phyloP scores from a whole-genome alignment of 2,329 filamentous ascomycete genomes.

The Aspergillus pseudoglaucus region DNA sequence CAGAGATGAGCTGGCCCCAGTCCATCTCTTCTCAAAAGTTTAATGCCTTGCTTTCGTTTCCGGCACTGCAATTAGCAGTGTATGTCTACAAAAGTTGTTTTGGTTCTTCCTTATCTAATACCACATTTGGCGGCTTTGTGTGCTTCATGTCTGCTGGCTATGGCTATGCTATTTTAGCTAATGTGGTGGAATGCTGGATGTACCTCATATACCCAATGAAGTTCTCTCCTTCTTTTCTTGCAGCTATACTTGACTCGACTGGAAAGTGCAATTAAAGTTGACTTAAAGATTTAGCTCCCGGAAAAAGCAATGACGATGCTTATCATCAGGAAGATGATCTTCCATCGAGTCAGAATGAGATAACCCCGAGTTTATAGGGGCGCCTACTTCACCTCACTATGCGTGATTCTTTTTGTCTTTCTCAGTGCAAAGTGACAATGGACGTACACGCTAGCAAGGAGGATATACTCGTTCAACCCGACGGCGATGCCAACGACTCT shows the following conservation, averaged over 20 bases:
- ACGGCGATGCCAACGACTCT: no score
- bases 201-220: neutral
- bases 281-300: neutral
- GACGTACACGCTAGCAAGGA: no score
- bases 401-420: no score
- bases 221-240: neutral
- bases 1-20: neutral
- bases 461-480: no score
- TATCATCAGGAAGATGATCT: neutral
- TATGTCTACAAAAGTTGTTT: neutral
- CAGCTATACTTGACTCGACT: neutral
- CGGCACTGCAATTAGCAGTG: no score
- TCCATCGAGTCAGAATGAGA: neutral
- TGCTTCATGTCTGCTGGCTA: neutral
- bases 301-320: neutral
- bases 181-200: neutral
- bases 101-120: neutral
- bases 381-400: no score
- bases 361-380: no score
- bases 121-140: neutral
- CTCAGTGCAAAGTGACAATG: no score
- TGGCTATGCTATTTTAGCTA: neutral
- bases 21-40: conserved; percentile 9
- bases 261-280: neutral
- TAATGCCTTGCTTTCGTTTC: neutral